Conservation (phyloP, 768 basidiomycete genomes). For the Mycena filopes region DNA sequence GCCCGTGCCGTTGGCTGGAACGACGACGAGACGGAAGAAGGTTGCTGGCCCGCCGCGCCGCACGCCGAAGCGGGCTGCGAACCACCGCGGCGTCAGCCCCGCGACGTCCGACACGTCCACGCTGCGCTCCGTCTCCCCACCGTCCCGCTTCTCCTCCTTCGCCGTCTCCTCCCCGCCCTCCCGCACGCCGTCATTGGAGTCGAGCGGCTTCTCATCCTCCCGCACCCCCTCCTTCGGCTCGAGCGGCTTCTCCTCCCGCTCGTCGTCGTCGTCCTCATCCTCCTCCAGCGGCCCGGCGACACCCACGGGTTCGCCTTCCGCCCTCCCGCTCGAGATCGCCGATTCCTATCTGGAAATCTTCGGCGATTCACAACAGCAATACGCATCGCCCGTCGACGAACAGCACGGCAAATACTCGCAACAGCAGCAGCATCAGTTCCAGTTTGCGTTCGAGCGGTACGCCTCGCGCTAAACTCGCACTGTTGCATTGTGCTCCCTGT, state of each 20-base stretch:
- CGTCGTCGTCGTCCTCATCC: slow-evolving; percentile 27
- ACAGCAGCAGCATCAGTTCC: neutral
- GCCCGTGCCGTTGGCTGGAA: slow-evolving; percentile 5
- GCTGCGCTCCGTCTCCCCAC: slow-evolving; percentile 12
- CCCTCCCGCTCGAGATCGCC: slow-evolving; percentile 20
- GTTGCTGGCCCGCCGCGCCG: slow-evolving; percentile 24
- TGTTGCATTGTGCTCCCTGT: neutral
- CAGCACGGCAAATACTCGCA: slow-evolving; percentile 8
- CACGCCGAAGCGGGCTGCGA: slow-evolving; percentile 18
- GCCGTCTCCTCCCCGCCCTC: slow-evolving; percentile 17
- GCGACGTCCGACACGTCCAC: slow-evolving; percentile 20
- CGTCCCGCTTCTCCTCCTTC: slow-evolving; percentile 17
- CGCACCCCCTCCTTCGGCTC: slow-evolving; percentile 28
- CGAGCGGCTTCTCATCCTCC: slow-evolving; percentile 23
- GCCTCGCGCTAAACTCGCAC: neutral
- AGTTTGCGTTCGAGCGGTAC: slow-evolving; percentile 21
- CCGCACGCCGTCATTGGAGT: slow-evolving; percentile 29
- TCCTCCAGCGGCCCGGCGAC: slow-evolving; percentile 31
- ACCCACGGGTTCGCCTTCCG: slow-evolving; percentile 18
- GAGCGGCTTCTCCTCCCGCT: slow-evolving; percentile 14
- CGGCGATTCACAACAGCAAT: slow-evolving; percentile 9
- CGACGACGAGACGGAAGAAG: slow-evolving; percentile 16
- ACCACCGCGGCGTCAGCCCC: slow-evolving; percentile 22
- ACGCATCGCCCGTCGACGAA: slow-evolving; percentile 12
- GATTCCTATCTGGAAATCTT: neutral